Evolutionary conservation across 805 yeast species (phyloP).

Genomic region (Wickerhamiella lipophila): DNA sequence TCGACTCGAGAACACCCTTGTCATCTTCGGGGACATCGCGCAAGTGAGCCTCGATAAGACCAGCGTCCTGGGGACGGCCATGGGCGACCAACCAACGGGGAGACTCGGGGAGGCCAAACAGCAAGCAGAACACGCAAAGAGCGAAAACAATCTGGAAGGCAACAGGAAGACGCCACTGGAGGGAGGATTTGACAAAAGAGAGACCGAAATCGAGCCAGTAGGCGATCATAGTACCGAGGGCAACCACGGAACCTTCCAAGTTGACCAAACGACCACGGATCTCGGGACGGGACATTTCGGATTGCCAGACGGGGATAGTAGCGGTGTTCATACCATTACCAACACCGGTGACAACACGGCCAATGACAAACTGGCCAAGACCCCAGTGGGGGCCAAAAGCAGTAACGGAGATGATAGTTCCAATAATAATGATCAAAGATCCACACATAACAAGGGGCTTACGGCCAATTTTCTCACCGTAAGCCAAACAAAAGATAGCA

Average conservation of each 20-base stretch:
- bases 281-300: conserved; percentile 57
- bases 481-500: conserved; percentile 46
- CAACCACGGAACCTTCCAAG: conserved; percentile 59
- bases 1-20: conserved; percentile 15
- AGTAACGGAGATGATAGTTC: conserved; percentile 44
- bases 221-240: conserved; percentile 62
- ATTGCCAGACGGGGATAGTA: conserved; percentile 73
- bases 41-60: conserved; percentile 40
- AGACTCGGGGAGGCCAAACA: conserved; percentile 64
- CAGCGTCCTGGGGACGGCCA: conserved; percentile 37
- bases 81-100: conserved; percentile 73
- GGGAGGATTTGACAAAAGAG: conserved; percentile 37
- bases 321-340: conserved; percentile 70
- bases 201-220: conserved; percentile 67
- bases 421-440: conserved; percentile 42
- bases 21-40: conserved; percentile 18
- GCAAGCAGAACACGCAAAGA: conserved; percentile 39
- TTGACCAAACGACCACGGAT: conserved; percentile 56
- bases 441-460: conserved; percentile 49
- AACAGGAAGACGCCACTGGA: conserved; percentile 68
- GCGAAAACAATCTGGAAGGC: conserved; percentile 57
- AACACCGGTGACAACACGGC: conserved; percentile 58
- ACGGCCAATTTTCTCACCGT: conserved; percentile 56
- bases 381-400: conserved; percentile 35
- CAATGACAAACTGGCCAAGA: conserved; percentile 60